Evolutionary conservation across 305 asterid genomes (phyloP).

Genomic region (Fraxinus latifolia): DNA sequence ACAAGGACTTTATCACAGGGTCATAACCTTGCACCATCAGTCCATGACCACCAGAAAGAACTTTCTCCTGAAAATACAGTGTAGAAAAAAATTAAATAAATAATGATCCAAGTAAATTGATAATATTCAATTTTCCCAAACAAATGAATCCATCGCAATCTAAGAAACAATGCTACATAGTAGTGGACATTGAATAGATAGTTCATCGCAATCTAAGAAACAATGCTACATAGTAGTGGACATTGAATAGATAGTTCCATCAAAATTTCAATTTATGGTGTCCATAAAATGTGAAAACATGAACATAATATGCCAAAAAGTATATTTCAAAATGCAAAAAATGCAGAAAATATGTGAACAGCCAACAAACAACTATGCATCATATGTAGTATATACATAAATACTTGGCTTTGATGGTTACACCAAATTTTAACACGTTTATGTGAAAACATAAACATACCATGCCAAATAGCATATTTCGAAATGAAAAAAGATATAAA

Average conservation of each 20-base stretch:
- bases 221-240: background rate
- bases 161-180: background rate
- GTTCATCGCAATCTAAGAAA: conserved; percentile 1
- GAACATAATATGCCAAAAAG: background rate
- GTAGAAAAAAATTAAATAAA: conserved; percentile 20
- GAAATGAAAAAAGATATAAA: conserved; percentile 7
- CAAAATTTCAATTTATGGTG: background rate
- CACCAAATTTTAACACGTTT: background rate
- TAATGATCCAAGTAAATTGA: conserved; percentile 10
- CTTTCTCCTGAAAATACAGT: conserved; percentile 66
- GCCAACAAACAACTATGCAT: background rate
- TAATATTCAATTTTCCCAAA: background rate
- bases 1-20: conserved; percentile 72
- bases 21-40: conserved; percentile 96
- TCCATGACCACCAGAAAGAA: conserved; percentile 98
- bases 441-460: background rate
- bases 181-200: background rate
- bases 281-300: background rate
- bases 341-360: background rate
- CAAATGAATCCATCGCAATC: conserved; percentile 11
- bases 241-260: background rate
- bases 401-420: background rate
- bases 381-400: background rate
- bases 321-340: background rate
- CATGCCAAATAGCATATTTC: background rate